Base-by-base conservation (phyloP, 2,329 filamentous ascomycete species). In the Pseudogymnoascus destructans region DNA sequence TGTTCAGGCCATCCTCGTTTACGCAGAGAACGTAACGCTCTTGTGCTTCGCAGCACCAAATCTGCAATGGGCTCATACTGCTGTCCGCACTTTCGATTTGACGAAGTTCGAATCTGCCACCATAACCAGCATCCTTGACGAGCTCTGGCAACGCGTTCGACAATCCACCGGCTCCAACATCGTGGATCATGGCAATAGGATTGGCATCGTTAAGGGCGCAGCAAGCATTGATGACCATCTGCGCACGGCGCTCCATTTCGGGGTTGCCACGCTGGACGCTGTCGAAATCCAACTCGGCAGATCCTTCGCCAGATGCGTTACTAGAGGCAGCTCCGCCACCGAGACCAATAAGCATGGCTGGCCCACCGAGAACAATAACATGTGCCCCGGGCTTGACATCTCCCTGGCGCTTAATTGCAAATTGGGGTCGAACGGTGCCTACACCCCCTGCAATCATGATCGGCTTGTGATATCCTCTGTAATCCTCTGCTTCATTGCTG, bases 371-470 rank as follows among this genome's bases (percentile, higher is more conserved):
- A 19, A 97, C 92, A 64, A 98, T 86, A 49, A 95, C 80, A 69
- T 92, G 88, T 15, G 91, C 90, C n/a, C 90, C 92, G 57, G 90
- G 81, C 57, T 85, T 84, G 15, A 98, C 93, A 62, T 88, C 77
- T 10, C 80, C 77, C 7, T 85, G 81, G 62, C 87, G 80, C 74
- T 98, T 98, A 60, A 96, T 77, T 2, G 93, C 92, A 68, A 95
- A 88, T 66, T 92, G 85, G 11, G 93, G 92, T 59, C 93, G 77
- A 27, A 97, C 92, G 5, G 88, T 95, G 55, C 93, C 93, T 33
- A 97, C 82, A 69, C 93, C 93, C 68, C 93, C 93, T 62, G 93
- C 93, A 73, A 98, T 89, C 89, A 96, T 95, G 71, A 95, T 96
- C 8, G 93, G 93, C 75, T 98, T 98, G 73, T 97, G 93, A 70